These are phyloP conservation scores for Solanum ahanhuiri DNA, from an alignment of 257 asterid species.

Conservation along the genomic window DNA sequence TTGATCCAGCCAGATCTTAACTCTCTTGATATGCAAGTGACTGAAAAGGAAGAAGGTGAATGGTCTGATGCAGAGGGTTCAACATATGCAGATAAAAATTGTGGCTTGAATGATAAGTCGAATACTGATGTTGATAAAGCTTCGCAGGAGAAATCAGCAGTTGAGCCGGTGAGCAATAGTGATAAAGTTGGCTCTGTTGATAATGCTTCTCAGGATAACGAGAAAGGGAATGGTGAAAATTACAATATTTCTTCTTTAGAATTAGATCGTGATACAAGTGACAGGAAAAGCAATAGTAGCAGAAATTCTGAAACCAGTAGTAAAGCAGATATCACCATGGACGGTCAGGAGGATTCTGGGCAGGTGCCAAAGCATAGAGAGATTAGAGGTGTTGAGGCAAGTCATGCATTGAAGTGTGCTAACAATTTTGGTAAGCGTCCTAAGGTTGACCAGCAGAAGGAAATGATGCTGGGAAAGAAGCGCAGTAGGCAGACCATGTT, in stretches of 20 bases:
- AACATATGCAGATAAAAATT: conserved; percentile 27
- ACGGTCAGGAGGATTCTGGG: conserved; percentile 56
- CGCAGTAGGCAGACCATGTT: conserved; percentile 96
- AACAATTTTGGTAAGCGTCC: conserved; percentile 78
- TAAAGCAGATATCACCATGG: conserved; percentile 27
- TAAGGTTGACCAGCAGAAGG: conserved; percentile 82
- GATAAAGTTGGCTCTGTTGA: conserved; percentile 19
- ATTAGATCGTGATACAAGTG: conserved; percentile 44
- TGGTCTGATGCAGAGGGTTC: conserved; percentile 96
- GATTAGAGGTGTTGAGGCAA: conserved; percentile 72
- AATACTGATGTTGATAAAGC: conserved; percentile 30
- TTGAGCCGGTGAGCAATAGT: conserved; percentile 23
- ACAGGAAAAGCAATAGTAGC: conserved; percentile 28
- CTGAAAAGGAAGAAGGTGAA: conserved; percentile 99
- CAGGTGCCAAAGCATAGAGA: conserved; percentile 59
- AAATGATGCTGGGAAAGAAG: conserved; percentile 89
- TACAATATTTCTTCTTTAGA: conserved; percentile 18
- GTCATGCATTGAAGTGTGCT: conserved; percentile 52
- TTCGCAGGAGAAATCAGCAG: conserved; percentile 28
- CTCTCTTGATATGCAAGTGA: conserved; percentile 25
- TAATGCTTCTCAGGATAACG: conserved; percentile 21
- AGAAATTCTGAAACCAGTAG: conserved; percentile 17
- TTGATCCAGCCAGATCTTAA: conserved; percentile 28
- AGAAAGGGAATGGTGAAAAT: conserved; percentile 40
- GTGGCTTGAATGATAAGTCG: conserved; percentile 24